Conservation (phyloP, 257 asterid genomes). For the Agastache rugosa region DNA sequence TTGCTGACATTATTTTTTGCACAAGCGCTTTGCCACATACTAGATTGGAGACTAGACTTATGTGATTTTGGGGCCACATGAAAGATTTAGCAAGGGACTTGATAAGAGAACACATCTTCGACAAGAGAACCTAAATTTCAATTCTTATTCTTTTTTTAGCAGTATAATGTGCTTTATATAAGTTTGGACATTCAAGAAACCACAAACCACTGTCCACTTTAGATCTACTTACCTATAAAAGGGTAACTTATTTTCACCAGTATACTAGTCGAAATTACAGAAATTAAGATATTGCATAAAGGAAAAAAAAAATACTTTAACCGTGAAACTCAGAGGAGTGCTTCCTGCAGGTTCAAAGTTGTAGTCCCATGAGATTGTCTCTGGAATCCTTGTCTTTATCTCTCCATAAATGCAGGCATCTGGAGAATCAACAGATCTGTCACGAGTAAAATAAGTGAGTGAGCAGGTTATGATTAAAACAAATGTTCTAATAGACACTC, state of each 20-base stretch:
- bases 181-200: background rate
- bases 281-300: slow-evolving; percentile 22
- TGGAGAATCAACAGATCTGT: slow-evolving; percentile 83
- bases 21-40: slow-evolving; percentile 1
- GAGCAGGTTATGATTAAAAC: slow-evolving; percentile 1
- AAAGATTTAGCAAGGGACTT: background rate
- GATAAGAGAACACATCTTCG: background rate
- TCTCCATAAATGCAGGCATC: slow-evolving; percentile 88
- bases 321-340: slow-evolving; percentile 87
- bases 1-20: background rate
- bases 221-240: slow-evolving; percentile 1
- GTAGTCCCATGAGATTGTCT: slow-evolving; percentile 96
- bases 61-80: slow-evolving; percentile 1
- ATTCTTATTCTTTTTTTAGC: background rate
- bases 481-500: slow-evolving; percentile 9
- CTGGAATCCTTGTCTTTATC: slow-evolving; percentile 92
- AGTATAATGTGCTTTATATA: background rate
- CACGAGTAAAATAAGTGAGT: slow-evolving; percentile 28
- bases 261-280: background rate
- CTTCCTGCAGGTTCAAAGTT: slow-evolving; percentile 96
- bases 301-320: slow-evolving; percentile 59
- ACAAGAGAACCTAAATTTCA: background rate
- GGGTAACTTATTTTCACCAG: slow-evolving; percentile 1
- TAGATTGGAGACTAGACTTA: slow-evolving; percentile 7
- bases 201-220: background rate